Conservation (phyloP, 345 rosid species). For the Moricandia arvensis region DNA sequence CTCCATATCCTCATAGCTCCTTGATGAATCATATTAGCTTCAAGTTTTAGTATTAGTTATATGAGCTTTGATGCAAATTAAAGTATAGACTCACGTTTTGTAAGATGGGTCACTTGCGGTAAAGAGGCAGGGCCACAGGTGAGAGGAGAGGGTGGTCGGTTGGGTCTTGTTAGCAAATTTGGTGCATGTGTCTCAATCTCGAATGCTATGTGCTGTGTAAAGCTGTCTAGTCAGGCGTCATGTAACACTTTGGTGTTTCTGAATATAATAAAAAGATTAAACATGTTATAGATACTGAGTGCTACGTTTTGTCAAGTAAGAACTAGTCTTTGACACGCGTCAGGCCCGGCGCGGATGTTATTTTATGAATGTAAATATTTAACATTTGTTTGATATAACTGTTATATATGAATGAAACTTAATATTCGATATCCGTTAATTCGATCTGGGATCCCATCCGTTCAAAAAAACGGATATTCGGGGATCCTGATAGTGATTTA, state of each 20-base stretch:
- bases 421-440: too few relatives aligned
- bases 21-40: constrained; percentile 21
- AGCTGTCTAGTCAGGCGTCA: constrained; percentile 46
- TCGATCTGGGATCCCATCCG: too few relatives aligned
- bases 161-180: constrained; percentile 48
- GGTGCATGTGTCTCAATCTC: constrained; percentile 38
- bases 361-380: too few relatives aligned
- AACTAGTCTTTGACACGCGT: too few relatives aligned
- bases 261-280: constrained; percentile 21
- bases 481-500: too few relatives aligned
- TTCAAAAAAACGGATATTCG: too few relatives aligned
- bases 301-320: not conserved
- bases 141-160: too few relatives aligned
- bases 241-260: constrained; percentile 81
- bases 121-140: constrained; percentile 13
- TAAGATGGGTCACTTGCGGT: constrained; percentile 45
- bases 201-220: too few relatives aligned
- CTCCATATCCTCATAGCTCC: constrained; percentile 56
- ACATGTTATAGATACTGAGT: constrained; percentile 1
- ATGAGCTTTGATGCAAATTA: not conserved
- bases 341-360: too few relatives aligned
- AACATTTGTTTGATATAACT: too few relatives aligned
- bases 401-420: too few relatives aligned
- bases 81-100: constrained; percentile 55
- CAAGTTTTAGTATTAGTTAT: not conserved